Base-by-base conservation (phyloP, 345 rosid species). In the Sisymbrium irio region DNA sequence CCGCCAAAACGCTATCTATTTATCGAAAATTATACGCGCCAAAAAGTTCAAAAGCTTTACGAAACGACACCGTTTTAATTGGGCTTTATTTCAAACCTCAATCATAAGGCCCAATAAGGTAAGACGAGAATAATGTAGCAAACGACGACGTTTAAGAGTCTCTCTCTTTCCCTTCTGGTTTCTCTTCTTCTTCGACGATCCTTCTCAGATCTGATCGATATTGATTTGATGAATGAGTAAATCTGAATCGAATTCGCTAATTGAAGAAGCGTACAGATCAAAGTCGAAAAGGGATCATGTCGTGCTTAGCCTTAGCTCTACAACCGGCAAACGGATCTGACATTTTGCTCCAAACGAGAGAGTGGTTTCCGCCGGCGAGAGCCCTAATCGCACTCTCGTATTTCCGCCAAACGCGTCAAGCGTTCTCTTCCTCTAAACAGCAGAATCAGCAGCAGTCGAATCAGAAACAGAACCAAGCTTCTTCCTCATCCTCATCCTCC, bases 281-380 rank as follows among this genome's bases (percentile, higher is more conserved):
- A 78, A 71, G 73, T 65, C 2, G 27, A 30, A 44, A 27, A 37
- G 46, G 14, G 47, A 41, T 50, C 51, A 90, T 92, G 96, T 90
- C 97, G 32, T 96, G 98, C 62, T 77, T 92, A 56, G 96, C 98
- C 17, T 84, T 96, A 39, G 86, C 96, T 75, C 91, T 96, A 30
- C 96, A 92, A 76, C 99, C 97, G 11, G 79, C 87, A 28, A 89
- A 89, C 50, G 97, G 96, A 61, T 85, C 92, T 78, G 97, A 92
- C 77, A 84, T 96, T 80, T 86, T 96, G 49, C 86, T 96, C 68
- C 97, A 92, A 71, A 92, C 98, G 77, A 85, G 92, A 17, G 95
- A 96, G 45, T 96, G 95, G 97, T 96, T 90, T 73, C 97, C 97
- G 0, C 99, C 98, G 0, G 83, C 97, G 10, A 75, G 99, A 41